These are phyloP conservation scores for Fragilaria radians DNA, from an alignment of 108 stramenopile genomes.

Conservation along the genomic window DNA sequence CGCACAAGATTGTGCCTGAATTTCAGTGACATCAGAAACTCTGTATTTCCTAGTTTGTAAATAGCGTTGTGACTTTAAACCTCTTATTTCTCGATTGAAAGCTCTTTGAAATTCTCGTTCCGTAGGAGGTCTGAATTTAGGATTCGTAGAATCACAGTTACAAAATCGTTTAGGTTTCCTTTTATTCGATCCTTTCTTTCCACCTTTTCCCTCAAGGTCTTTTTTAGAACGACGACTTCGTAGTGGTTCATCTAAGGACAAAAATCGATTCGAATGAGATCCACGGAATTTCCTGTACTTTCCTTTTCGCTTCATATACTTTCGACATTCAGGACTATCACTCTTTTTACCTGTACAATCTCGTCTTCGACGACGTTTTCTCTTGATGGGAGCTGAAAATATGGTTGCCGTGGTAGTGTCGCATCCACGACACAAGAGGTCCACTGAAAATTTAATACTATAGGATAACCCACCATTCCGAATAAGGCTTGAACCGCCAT, in stretches of 20 bases:
- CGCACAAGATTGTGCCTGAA: neutral
- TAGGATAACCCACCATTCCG: neutral
- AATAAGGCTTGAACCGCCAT: neutral
- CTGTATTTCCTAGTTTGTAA: neutral
- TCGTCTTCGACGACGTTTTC: too few relatives aligned
- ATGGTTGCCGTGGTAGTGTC: neutral
- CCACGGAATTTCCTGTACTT: too few relatives aligned
- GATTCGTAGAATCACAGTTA: neutral
- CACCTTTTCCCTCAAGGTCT: neutral
- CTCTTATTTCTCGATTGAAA: neutral
- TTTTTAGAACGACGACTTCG: too few relatives aligned
- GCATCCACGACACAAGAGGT: neutral
- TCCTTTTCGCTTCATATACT: too few relatives aligned
- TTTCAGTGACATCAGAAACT: neutral
- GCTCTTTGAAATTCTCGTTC: neutral
- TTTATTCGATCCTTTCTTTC: neutral
- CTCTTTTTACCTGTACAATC: too few relatives aligned
- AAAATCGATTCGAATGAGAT: too few relatives aligned
- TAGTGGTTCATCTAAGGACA: too few relatives aligned
- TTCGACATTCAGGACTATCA: too few relatives aligned
- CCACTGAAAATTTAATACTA: neutral
- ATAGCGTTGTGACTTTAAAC: neutral
- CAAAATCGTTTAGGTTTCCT: neutral
- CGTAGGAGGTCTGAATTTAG: neutral
- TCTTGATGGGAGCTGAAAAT: neutral